Percentiles rank a stretch among this genome's conserved stretches.
Conservation (phyloP, 208 protist genomes). For the Wallacemonas sp. region DNA sequence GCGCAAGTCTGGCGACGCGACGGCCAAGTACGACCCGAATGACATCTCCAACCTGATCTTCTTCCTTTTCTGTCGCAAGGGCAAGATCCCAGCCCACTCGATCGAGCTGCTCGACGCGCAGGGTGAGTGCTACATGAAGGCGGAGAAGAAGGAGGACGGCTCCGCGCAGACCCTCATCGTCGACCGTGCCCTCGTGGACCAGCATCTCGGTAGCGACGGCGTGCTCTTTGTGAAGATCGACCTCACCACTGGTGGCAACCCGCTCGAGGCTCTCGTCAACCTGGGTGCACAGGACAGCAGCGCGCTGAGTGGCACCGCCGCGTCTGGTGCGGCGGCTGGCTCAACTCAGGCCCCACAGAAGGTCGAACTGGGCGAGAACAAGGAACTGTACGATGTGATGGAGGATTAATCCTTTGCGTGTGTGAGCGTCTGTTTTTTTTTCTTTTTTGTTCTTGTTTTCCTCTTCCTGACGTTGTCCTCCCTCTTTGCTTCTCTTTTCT, state of each 20-base stretch:
- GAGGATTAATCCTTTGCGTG: conserved; percentile 26
- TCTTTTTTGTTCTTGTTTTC: conserved; percentile 12
- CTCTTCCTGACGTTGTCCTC: too few relatives aligned
- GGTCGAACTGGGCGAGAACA: conserved; percentile 43
- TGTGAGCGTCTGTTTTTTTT: background rate
- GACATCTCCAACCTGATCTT: conserved; percentile 60
- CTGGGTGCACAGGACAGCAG: background rate
- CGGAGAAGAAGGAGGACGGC: conserved; percentile 41
- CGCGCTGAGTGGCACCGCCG: background rate
- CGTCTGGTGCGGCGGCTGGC: background rate
- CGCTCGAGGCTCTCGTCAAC: conserved; percentile 56
- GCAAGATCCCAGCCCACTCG: conserved; percentile 64
- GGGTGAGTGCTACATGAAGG: conserved; percentile 35
- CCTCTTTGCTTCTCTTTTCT: too few relatives aligned
- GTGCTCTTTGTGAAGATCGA: conserved; percentile 49
- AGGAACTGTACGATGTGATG: conserved; percentile 59
- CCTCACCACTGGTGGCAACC: conserved; percentile 50
- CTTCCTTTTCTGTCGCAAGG: conserved; percentile 77
- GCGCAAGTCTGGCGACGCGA: conserved; percentile 32
- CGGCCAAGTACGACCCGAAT: conserved; percentile 28
- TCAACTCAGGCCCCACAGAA: conserved; percentile 4
- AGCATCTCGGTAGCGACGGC: conserved; percentile 35
- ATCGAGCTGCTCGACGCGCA: conserved; percentile 61
- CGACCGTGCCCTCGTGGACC: conserved; percentile 28
- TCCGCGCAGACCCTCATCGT: conserved; percentile 54